Base-by-base conservation (phyloP, 805 yeast genomes). In the Saccharomycopsis amapae region DNA sequence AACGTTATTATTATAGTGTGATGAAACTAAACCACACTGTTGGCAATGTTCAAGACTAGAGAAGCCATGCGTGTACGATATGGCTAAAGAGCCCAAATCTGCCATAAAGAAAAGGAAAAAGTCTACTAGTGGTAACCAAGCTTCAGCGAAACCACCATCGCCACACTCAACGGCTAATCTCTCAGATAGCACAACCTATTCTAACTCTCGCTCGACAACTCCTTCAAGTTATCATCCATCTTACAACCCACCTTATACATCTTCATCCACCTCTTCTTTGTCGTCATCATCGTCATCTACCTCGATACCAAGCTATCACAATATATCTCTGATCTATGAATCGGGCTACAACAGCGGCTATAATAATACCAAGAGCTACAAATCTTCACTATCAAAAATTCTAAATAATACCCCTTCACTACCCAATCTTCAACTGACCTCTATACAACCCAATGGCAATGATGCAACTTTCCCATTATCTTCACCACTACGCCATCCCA, bases 21-120 rank as follows among this genome's bases (percentile, higher is more conserved):
- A 65, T 52, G 71, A 67, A 45, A 51, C 50, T 3, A 65, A 64
- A 40, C 71, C 71, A 1, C 52, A 50, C 13, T 70, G 76, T 45
- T 59, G 68, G 62, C 68, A 68, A 40, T 71, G 76, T 44, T 46
- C 60, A 1, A 61, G 61, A 26, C 45, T 67, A 13, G 60, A 61
- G 7, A 66, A 66, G 53, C 55, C 57, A 2, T 71, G 76, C 50
- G 52, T 56, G 2, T 71, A 71, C 47, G 62, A 60, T 33, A 62
- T 63, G 35, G 39, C 47, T n/a, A 56, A 62, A 49, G 63, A 62
- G 50, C 61, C 62, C 52, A 60, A 62, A 31, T 55, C 57, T 25
- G 49, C 64, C 1, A 54, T 64, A 40, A 58, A 42, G 30, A 33
- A 32, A 20, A 42, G 28, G 30, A 38, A 38, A 32, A 23, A 24